Base-by-base conservation (phyloP, 2,329 filamentous ascomycete genomes). In the Endoconidiophora polonica region DNA sequence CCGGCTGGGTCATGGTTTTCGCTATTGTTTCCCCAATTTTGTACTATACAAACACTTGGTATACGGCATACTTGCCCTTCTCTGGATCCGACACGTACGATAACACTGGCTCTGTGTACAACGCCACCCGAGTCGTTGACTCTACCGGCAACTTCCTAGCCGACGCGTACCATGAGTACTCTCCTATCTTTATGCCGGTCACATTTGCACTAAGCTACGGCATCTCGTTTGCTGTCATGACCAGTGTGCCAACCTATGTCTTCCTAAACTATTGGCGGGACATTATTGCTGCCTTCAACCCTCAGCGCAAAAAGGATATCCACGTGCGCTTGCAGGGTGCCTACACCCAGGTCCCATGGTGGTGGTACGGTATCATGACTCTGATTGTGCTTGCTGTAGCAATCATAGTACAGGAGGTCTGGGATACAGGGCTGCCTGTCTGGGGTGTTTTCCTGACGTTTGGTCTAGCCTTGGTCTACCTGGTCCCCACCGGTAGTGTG, bases 101-200 rank as follows among this genome's bases (percentile, higher is more conserved):
- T 63, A 83, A 82, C 58, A 78, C 68, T 0, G 79, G 76, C 22
- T 59, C 63, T 1, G 55, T 65, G 10, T 83, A 83, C 63, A 71
- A 81, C 54, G 75, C 79, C 3, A 67, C 67, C 3, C 68, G 67
- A 12, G 78, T 83, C 44, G 67, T 83, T 22, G 71, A 71, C 50
- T 56, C 62, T 3, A 66, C 78, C 55, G 63, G 68, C 48, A 66
- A 71, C 14, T 73, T 83, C 51, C 72, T 82, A 59, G 69, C 71
- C 56, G 68, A 67, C 2, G 73, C 73, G 7, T 83, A 83, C 61
- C 66, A 71, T 54, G 65, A 66, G 14, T 83, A 83, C 60, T 83
- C 69, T 0, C 72, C 70, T 2, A 62, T 73, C 16, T 68, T 70
- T 52, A 56, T 78, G 40, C 72, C 70, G 0, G 72, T 73, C 0